Evolutionary conservation across 78 protist genomes (phyloP).

Genomic region (Emiliania huxleyi): DNA sequence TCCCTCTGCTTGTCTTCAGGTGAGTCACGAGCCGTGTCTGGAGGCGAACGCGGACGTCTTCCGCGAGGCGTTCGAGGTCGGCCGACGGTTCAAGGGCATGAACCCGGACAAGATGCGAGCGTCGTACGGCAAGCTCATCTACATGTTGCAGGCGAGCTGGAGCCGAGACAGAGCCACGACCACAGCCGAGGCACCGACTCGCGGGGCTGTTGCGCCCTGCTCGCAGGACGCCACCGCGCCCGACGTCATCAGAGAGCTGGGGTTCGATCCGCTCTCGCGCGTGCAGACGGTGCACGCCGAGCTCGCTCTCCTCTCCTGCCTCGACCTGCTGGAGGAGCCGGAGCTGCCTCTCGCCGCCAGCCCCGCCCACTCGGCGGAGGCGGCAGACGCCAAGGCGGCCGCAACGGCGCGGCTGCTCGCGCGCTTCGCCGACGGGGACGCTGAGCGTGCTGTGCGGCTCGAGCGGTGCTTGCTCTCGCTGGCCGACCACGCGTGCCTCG

Average conservation of each 20-base stretch:
- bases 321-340: slow-evolving; percentile 59
- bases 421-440: slow-evolving; percentile 25
- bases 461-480: neutral
- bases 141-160: no score
- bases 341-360: slow-evolving; percentile 60
- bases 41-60: neutral
- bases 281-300: slow-evolving; percentile 70
- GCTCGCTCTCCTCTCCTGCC: slow-evolving; percentile 26
- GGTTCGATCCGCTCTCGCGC: slow-evolving; percentile 44
- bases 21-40: neutral
- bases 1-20: no score
- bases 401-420: neutral
- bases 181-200: no score
- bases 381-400: neutral
- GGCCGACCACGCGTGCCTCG: slow-evolving; percentile 33
- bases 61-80: slow-evolving; percentile 34
- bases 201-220: no score
- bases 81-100: slow-evolving; percentile 59
- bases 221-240: neutral
- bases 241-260: slow-evolving; percentile 17
- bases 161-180: no score
- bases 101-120: slow-evolving; percentile 61
- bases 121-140: slow-evolving; percentile 63
- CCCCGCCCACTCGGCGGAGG: slow-evolving; percentile 48
- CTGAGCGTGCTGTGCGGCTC: slow-evolving; percentile 47